Base-by-base conservation (phyloP, 202 grass and related monocot genomes). In the Eragrostis tef region DNA sequence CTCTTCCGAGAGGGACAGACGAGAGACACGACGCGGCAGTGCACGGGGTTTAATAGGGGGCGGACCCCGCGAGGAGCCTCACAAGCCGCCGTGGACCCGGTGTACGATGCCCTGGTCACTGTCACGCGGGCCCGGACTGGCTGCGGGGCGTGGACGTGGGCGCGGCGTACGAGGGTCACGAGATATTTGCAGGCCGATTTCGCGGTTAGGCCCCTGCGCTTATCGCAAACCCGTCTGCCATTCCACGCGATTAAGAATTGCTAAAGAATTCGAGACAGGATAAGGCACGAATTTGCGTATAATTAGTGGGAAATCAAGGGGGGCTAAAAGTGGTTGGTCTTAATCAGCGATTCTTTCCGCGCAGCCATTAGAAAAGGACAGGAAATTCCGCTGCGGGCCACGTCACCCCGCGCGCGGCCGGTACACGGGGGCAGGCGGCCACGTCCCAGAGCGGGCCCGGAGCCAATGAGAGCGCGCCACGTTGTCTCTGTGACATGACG, bases 11-110 rank as follows among this genome's bases (percentile, higher is more conserved):
- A 15, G 6, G 25, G 54, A 13, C 6, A 61, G 59, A 50, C 11
- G 47, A 26, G 29, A 6, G 56, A 66, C 71, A 54, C 9, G 52
- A 17, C 53, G 44, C 31, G 3, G 16, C 50, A 24, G 22, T 8
- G 0, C 43, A 72, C 52, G 52, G 45, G 46, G 19, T 81, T 90
- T 83, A 90, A 65, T 47, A 71, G n/a, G 42, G n/a, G 45, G 70
- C 75, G 75, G 68, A 43, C 20, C 44, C 36, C n/a, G n/a, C 34
- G 60, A 79, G 60, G 36, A 26, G n/a, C n/a, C n/a, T n/a, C n/a
- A n/a, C n/a, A n/a, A n/a, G n/a, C n/a, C n/a, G n/a, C n/a, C n/a
- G n/a, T n/a, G n/a, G n/a, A n/a, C n/a, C n/a, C n/a, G n/a, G n/a
- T n/a, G n/a, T n/a, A n/a, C n/a, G n/a, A n/a, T n/a, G n/a, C n/a